Conservation (phyloP, 345 rosid species). For the Physaria fendleri region DNA sequence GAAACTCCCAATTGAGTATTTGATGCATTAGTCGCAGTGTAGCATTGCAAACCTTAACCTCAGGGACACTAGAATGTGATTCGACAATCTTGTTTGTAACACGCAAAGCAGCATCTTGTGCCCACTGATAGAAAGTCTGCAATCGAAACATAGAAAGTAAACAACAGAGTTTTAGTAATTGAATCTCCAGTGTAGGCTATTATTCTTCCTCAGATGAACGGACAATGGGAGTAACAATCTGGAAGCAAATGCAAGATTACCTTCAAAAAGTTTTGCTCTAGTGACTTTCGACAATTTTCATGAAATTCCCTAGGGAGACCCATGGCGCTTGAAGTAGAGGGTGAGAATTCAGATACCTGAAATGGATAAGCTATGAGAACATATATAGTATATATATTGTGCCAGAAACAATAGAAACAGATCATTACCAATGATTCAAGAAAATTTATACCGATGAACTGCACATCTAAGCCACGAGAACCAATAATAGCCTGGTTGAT, state of each 20-base stretch:
- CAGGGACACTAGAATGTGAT: conserved; percentile 56
- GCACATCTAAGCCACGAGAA: conserved; percentile 66
- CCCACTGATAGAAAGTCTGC: conserved; percentile 87
- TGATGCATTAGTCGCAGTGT: conserved; percentile 84
- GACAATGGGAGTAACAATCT: conserved; percentile 5
- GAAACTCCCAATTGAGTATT: conserved; percentile 92
- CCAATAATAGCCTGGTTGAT: conserved; percentile 82
- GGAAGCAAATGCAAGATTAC: conserved; percentile 35
- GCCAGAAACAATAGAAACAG: conserved; percentile 13
- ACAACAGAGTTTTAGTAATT: conserved; percentile 6
- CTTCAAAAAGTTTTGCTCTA: conserved; percentile 80
- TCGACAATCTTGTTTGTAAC: conserved; percentile 62
- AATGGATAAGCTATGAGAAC: conserved; percentile 19
- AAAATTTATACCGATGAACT: conserved; percentile 74
- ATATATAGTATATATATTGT: neutral
- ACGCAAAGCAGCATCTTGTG: conserved; percentile 75
- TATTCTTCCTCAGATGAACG: conserved; percentile 10
- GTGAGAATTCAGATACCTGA: conserved; percentile 95
- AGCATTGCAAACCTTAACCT: conserved; percentile 87
- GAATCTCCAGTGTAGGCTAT: conserved; percentile 10
- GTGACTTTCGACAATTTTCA: conserved; percentile 73
- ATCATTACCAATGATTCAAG: conserved; percentile 78
- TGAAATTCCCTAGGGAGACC: conserved; percentile 97
- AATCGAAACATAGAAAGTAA: conserved; percentile 19
- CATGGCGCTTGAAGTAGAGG: conserved; percentile 90